phyloP scores from a whole-genome alignment of 164 flowering plant genomes.

The Vitis vinifera region DNA sequence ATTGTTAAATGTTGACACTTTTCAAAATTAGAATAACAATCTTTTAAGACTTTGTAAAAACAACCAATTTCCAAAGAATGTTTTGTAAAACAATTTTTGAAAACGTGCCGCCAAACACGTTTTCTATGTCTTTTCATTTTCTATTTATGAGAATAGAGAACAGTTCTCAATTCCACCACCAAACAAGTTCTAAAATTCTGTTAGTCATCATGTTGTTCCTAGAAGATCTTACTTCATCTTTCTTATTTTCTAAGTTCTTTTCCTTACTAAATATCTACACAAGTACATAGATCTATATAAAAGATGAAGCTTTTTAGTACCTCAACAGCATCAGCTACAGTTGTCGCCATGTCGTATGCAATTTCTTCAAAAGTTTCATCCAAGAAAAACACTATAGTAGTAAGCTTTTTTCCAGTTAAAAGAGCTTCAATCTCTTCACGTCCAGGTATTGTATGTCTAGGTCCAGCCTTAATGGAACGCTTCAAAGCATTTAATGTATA shows the following conservation, averaged over 20 bases:
- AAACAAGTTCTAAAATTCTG: background rate
- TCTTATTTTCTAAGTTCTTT: background rate
- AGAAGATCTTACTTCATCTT: background rate
- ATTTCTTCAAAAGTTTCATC: constrained; percentile 99
- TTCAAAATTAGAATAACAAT: no score
- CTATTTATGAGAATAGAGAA: no score
- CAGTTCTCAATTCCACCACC: background rate
- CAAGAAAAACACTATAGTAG: constrained; percentile 96
- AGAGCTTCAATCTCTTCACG: constrained; percentile 98
- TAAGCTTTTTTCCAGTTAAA: constrained; percentile 78
- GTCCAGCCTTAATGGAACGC: constrained; percentile 93
- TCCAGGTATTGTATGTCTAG: constrained; percentile 84
- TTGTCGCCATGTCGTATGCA: constrained; percentile 93
- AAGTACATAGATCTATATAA: background rate
- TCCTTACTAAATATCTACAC: background rate
- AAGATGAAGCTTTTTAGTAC: constrained; percentile 31
- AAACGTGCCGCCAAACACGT: no score
- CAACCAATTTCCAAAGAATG: no score
- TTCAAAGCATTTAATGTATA: constrained; percentile 86
- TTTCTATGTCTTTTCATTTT: no score
- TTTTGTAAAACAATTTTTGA: no score
- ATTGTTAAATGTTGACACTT: no score
- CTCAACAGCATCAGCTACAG: constrained; percentile 96
- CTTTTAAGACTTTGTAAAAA: no score
- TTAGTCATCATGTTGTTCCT: background rate